phyloP scores from a whole-genome alignment of 768 basidiomycete species.

The Lentinula detonsa region DNA sequence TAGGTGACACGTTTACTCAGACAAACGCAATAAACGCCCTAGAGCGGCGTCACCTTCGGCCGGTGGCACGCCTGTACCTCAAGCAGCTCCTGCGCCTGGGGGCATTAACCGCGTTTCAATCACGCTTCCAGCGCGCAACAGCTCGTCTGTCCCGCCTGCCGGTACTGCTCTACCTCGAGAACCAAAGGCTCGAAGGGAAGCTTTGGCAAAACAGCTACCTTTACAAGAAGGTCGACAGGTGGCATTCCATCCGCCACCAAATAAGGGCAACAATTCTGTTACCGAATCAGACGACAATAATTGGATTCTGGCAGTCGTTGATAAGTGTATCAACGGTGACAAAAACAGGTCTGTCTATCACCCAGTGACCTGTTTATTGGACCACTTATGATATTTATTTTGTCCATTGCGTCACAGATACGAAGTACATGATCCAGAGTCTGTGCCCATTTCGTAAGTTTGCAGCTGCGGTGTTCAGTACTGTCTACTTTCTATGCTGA shows the following conservation, averaged over 20 bases:
- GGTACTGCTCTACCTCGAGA: conserved; percentile 53
- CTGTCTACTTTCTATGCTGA: background rate
- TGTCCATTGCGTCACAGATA: conserved; percentile 45
- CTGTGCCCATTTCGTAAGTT: conserved; percentile 57
- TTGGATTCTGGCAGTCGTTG: conserved; percentile 81
- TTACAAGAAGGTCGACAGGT: conserved; percentile 73
- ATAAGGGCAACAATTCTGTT: conserved; percentile 34
- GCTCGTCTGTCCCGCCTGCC: conserved; percentile 44
- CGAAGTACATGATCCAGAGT: conserved; percentile 82
- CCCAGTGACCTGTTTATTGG: background rate
- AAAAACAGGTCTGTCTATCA: conserved; percentile 51
- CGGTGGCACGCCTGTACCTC: conserved; percentile 32
- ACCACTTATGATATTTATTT: too few species aligned
- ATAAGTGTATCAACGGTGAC: conserved; percentile 62
- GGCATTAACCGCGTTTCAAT: conserved; percentile 41
- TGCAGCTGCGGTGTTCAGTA: background rate
- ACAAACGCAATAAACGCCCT: conserved; percentile 76
- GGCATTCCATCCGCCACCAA: conserved; percentile 68
- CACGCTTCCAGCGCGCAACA: conserved; percentile 45
- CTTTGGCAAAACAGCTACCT: conserved; percentile 54
- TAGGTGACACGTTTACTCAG: conserved; percentile 22
- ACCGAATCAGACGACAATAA: conserved; percentile 45
- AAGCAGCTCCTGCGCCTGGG: conserved; percentile 21
- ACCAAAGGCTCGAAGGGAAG: conserved; percentile 61
- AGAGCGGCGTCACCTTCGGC: conserved; percentile 63